These are phyloP conservation scores for Aegilops bicornis DNA, from an alignment of 176 grass and related monocot genomes.

Conservation along the genomic window DNA sequence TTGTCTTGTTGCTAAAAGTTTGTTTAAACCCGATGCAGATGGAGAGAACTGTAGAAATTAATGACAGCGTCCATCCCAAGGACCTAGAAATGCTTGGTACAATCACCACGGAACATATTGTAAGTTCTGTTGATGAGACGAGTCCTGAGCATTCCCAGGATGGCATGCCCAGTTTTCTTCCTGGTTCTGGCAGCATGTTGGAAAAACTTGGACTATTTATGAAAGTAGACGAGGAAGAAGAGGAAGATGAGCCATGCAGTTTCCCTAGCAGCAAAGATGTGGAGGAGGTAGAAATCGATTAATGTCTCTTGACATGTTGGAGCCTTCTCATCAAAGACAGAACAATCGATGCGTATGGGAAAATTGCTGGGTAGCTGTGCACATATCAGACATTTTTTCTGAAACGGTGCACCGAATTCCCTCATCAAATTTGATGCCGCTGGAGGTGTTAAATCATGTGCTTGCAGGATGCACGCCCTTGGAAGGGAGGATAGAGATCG, in stretches of 20 bases:
- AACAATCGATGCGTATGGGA: not conserved
- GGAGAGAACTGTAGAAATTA: conserved; percentile 88
- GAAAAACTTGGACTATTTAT: conserved; percentile 91
- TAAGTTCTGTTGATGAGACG: conserved; percentile 72
- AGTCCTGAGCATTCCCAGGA: conserved; percentile 71
- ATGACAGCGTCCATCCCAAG: conserved; percentile 63
- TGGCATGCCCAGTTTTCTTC: conserved; percentile 60
- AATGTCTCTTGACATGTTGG: conserved; percentile 12
- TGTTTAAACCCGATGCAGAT: conserved; percentile 48
- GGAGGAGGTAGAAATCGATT: conserved; percentile 74
- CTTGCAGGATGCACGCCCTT: not conserved
- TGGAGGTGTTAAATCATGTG: not conserved
- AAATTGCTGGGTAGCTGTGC: conserved; percentile 3
- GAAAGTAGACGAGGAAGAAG: conserved; percentile 90
- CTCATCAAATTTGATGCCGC: conserved; percentile 1
- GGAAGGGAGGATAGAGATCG: not conserved
- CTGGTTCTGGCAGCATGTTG: conserved; percentile 59
- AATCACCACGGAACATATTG: conserved; percentile 56
- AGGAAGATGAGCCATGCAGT: conserved; percentile 65
- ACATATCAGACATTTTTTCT: not conserved
- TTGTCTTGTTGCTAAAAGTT: conserved; percentile 1
- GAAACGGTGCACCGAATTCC: not conserved
- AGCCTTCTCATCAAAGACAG: not conserved
- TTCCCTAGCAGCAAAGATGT: conserved; percentile 39
- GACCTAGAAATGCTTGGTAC: conserved; percentile 90